Percentiles rank a stretch among this genome's conserved stretches.
phyloP scores from a whole-genome alignment of 2,329 filamentous ascomycete species.

The Fusarium nematophilum region DNA sequence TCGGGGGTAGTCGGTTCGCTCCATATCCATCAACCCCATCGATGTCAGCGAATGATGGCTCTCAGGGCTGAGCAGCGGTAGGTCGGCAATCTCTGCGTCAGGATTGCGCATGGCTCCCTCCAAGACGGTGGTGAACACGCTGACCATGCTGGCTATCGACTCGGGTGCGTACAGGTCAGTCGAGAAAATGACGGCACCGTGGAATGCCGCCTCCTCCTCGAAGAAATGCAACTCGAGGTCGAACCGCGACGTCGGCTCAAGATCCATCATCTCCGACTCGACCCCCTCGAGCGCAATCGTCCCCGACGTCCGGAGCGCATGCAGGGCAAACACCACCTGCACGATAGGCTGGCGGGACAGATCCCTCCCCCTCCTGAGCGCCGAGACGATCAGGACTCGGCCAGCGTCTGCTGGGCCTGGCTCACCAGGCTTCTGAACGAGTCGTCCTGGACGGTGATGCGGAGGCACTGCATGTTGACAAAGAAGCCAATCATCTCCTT shows the following conservation, averaged over 20 bases:
- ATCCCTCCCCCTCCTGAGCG: slow-evolving; percentile 16
- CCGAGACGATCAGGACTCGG: slow-evolving; percentile 24
- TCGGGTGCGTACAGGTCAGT: slow-evolving; percentile 29
- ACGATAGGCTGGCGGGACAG: slow-evolving; percentile 28
- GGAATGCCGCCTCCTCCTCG: slow-evolving; percentile 13
- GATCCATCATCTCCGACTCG: slow-evolving; percentile 3
- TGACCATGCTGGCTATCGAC: slow-evolving; percentile 30
- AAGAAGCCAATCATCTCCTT: slow-evolving; percentile 37
- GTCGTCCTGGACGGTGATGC: slow-evolving; percentile 25
- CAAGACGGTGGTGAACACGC: slow-evolving; percentile 30
- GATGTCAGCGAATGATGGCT: slow-evolving; percentile 7
- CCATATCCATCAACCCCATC: slow-evolving; percentile 31
- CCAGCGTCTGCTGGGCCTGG: slow-evolving; percentile 21
- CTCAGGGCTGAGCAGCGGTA: slow-evolving; percentile 11
- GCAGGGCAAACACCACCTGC: slow-evolving; percentile 33
- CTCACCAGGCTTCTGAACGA: slow-evolving; percentile 32
- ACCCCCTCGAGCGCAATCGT: slow-evolving; percentile 20
- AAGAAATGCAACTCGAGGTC: slow-evolving; percentile 41
- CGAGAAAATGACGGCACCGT: slow-evolving; percentile 22
- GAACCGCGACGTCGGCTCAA: slow-evolving; percentile 14
- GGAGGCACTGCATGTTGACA: slow-evolving; percentile 39
- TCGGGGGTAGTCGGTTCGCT: slow-evolving; percentile 26
- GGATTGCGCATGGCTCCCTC: slow-evolving; percentile 21
- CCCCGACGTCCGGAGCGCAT: slow-evolving; percentile 14
- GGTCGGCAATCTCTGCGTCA: neutral